Percentiles rank a stretch among this genome's conserved stretches.
These are phyloP conservation scores for Saturnispora halmiae DNA, from an alignment of 805 yeast genomes.

Conservation along the genomic window DNA sequence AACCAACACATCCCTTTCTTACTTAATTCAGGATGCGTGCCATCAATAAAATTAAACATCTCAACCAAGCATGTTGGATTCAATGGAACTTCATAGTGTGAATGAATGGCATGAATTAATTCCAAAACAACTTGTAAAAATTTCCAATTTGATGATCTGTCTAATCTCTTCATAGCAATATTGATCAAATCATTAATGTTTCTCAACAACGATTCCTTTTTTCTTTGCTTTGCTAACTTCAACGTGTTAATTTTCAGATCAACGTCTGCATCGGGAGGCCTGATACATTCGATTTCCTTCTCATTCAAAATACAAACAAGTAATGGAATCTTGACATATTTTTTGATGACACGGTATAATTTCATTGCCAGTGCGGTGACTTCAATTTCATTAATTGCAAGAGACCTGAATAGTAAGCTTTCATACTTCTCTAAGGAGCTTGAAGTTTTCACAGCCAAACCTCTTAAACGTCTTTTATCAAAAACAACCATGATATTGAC, in stretches of 20 bases:
- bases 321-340: slow-evolving; percentile 38
- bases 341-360: slow-evolving; percentile 36
- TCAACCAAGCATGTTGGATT: slow-evolving; percentile 33
- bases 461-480: slow-evolving; percentile 46
- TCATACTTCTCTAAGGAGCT: slow-evolving; percentile 41
- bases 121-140: slow-evolving; percentile 39
- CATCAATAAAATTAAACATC: slow-evolving; percentile 39
- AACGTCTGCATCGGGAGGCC: slow-evolving; percentile 50
- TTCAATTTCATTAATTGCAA: slow-evolving; percentile 45
- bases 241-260: slow-evolving; percentile 50
- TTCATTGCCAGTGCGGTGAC: slow-evolving; percentile 47
- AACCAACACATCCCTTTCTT: slow-evolving; percentile 53
- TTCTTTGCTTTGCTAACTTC: slow-evolving; percentile 51
- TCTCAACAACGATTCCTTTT: slow-evolving; percentile 36
- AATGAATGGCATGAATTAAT: slow-evolving; percentile 44
- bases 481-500: slow-evolving; percentile 59
- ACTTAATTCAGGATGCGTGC: slow-evolving; percentile 63
- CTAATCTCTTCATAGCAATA: slow-evolving; percentile 23
- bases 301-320: slow-evolving; percentile 45
- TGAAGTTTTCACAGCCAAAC: slow-evolving; percentile 50
- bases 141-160: slow-evolving; percentile 44
- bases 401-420: slow-evolving; percentile 43
- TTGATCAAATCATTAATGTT: slow-evolving; percentile 37
- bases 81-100: slow-evolving; percentile 40
- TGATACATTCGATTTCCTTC: slow-evolving; percentile 34